Evolutionary conservation across 2,329 filamentous ascomycete species (phyloP).

Genomic region (Sclerotinia nivalis): DNA sequence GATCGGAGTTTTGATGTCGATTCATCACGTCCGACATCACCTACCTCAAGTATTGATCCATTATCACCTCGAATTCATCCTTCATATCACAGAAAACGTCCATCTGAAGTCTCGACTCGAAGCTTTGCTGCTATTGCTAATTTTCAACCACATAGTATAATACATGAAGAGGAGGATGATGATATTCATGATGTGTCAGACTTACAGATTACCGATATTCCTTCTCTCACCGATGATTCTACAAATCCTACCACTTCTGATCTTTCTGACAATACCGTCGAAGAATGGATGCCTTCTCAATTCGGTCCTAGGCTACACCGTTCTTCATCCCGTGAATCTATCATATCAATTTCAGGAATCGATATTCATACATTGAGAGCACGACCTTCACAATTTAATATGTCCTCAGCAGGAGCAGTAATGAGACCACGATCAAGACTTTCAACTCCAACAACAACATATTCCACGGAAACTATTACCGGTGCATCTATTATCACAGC

Average conservation of each 20-base stretch:
- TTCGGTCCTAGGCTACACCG: conserved; percentile 58
- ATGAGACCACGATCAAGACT: conserved; percentile 50
- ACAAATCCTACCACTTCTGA: conserved; percentile 33
- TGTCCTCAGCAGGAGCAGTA: conserved; percentile 49
- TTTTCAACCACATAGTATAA: conserved; percentile 43
- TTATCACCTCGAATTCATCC: conserved; percentile 59
- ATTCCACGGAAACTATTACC: conserved; percentile 56
- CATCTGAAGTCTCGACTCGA: conserved; percentile 55
- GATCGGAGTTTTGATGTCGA: conserved; percentile 65
- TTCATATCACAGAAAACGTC: conserved; percentile 56
- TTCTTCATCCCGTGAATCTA: conserved; percentile 78
- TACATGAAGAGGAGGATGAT: conserved; percentile 43
- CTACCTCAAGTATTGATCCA: conserved; percentile 73
- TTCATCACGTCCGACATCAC: conserved; percentile 76
- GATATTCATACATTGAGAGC: conserved; percentile 83
- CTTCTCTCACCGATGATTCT: conserved; percentile 33
- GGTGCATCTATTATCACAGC: conserved; percentile 56
- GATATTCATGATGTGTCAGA: conserved; percentile 38
- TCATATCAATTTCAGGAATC: conserved; percentile 82
- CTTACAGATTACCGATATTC: conserved; percentile 30
- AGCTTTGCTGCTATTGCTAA: conserved; percentile 45
- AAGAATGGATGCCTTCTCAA: conserved; percentile 37
- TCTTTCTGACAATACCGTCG: conserved; percentile 28
- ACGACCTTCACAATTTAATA: conserved; percentile 73
- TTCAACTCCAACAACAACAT: conserved; percentile 45